Conservation (phyloP, 441 rosid genomes). For the Pelargonium myrrhifolium region DNA sequence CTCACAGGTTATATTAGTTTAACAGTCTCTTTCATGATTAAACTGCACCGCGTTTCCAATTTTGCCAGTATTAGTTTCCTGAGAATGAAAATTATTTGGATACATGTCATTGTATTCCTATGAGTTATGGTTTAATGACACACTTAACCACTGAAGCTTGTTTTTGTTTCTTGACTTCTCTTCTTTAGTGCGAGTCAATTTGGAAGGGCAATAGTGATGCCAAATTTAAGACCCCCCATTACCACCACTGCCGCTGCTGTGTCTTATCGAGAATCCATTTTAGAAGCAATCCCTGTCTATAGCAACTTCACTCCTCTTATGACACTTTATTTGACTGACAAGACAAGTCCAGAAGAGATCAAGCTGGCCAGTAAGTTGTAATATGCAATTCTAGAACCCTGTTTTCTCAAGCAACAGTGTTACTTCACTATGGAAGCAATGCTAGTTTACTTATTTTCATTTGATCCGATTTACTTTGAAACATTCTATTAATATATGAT, state of each 20-base stretch:
- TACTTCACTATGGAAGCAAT: background rate
- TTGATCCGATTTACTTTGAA: background rate
- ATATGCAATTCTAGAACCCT: background rate
- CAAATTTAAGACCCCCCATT: slow-evolving; percentile 78
- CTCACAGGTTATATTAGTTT: slow-evolving; percentile 19
- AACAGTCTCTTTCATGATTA: background rate
- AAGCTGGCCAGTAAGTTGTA: slow-evolving; percentile 21
- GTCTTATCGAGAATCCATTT: slow-evolving; percentile 28
- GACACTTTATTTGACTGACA: slow-evolving; percentile 28
- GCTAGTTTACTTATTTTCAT: background rate
- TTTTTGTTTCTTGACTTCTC: background rate
- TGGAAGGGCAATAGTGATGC: slow-evolving; percentile 85
- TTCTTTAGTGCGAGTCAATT: slow-evolving; percentile 50
- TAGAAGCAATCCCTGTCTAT: slow-evolving; percentile 16
- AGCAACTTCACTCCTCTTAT: slow-evolving; percentile 24
- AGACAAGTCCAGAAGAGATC: slow-evolving; percentile 21
- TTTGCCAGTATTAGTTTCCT: background rate
- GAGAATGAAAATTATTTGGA: too few species aligned
- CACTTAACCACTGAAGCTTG: background rate
- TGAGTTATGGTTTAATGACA: background rate
- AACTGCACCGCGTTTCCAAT: background rate
- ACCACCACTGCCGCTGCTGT: slow-evolving; percentile 69
- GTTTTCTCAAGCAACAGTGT: too few species aligned
- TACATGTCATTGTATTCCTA: too few species aligned
- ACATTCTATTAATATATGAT: too few species aligned